These are phyloP conservation scores for Salpingoeca rosetta DNA, from an alignment of 78 protist genomes.

Conservation along the genomic window DNA sequence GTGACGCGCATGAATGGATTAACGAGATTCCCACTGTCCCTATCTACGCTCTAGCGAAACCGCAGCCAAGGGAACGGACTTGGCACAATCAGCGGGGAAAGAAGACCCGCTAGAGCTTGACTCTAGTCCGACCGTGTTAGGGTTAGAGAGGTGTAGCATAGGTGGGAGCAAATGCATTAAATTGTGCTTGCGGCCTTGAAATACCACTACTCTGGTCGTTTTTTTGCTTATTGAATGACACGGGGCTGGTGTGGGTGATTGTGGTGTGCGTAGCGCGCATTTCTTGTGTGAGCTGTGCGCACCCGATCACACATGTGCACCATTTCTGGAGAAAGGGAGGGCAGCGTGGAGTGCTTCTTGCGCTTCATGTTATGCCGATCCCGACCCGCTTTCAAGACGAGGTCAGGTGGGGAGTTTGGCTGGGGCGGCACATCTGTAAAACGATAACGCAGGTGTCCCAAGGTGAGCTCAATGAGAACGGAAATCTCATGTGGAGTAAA, in stretches of 20 bases:
- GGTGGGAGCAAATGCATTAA: too few relatives aligned
- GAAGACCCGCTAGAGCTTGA: conserved; percentile 91
- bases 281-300: too few relatives aligned
- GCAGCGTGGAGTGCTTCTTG: not conserved
- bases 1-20: conserved; percentile 92
- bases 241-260: too few relatives aligned
- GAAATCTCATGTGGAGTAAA: conserved; percentile 75
- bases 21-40: conserved; percentile 93
- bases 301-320: too few relatives aligned
- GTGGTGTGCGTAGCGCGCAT: too few relatives aligned
- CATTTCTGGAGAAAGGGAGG: too few relatives aligned
- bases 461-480: conserved; percentile 76
- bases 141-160: conserved; percentile 65
- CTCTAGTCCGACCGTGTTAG: conserved; percentile 73
- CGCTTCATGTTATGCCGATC: not conserved
- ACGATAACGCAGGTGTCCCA: conserved; percentile 80
- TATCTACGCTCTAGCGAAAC: conserved; percentile 84
- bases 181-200: conserved; percentile 52
- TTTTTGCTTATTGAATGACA: conserved; percentile 43
- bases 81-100: conserved; percentile 83
- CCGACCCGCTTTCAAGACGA: conserved; percentile 33
- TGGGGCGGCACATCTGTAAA: conserved; percentile 87
- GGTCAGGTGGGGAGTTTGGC: conserved; percentile 85
- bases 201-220: conserved; percentile 63
- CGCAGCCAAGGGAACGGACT: conserved; percentile 88